Base-by-base conservation (phyloP, 257 asterid genomes). In the Fraxinus excelsior region DNA sequence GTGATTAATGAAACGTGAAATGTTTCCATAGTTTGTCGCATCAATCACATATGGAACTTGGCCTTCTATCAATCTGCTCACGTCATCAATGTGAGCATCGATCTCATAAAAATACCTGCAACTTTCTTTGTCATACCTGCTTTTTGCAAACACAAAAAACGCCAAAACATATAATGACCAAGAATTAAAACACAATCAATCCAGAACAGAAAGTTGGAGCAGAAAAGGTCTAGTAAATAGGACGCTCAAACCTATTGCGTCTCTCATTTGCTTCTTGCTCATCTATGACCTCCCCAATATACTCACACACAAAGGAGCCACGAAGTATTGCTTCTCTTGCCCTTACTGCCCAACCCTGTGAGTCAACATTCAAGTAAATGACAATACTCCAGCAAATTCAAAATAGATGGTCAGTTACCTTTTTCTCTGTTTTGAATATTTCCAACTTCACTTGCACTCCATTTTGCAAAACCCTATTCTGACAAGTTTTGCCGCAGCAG, bases 341-440 rank as follows among this genome's bases (percentile, higher is more conserved):
- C 88, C 98, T 88, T 67, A 96, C 95, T 28, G 97, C 99, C 99
- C 99, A 96, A 73, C 98, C 99, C 99, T 96, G 85, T 73, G 42
- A 87, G 70, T 83, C 82, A 80, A 70, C 71, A 71, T 56, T 68
- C 32, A 21, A 62, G 65, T 42, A 67, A 67, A 29, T 81, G 71
- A 53, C 25, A 60, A 42, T 31, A 18, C 56, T 70, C 67, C 29
- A 67, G 70, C 70, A 58, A 82, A 62, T 67, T 74, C 49, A 74
- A 68, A 38, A 8, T 38, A 38, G 26, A 19, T 25, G 38, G 78
- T 58, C 26, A 14, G 66, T 77, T 84, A 96, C 99, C 98, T 92
- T 93, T 77, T 67, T 88, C 74, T 96, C 98, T 13, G 97, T 91
- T 88, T 91, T 96, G 82, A 88, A 96, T 76, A 96, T 89, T 85